phyloP scores from a whole-genome alignment of 345 rosid species.

The Lepidium didymum region DNA sequence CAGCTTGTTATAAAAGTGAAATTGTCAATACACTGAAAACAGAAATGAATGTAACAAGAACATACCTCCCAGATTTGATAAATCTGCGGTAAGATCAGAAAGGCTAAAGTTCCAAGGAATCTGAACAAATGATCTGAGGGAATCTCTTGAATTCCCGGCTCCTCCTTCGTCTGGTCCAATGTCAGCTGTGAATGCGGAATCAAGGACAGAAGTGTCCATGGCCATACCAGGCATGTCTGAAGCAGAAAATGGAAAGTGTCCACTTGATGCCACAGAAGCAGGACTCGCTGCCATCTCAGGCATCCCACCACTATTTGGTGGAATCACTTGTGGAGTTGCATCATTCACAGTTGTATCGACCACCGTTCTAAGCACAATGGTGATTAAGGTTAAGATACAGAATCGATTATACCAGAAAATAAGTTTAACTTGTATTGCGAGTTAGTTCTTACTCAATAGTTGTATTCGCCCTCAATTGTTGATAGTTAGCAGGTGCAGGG shows the following conservation, averaged over 20 bases:
- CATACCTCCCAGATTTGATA: conserved; percentile 76
- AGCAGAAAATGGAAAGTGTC: conserved; percentile 82
- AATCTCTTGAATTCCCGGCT: conserved; percentile 62
- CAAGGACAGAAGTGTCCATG: conserved; percentile 77
- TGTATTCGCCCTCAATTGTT: conserved; percentile 69
- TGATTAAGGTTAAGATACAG: neutral
- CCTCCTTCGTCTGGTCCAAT: conserved; percentile 66
- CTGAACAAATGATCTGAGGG: conserved; percentile 82
- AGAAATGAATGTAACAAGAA: neutral
- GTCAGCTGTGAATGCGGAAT: conserved; percentile 80
- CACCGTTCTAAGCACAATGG: conserved; percentile 46
- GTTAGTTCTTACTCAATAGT: conserved; percentile 63
- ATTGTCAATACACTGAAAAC: neutral
- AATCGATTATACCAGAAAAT: neutral
- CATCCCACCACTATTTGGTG: conserved; percentile 52
- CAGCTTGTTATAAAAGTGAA: neutral
- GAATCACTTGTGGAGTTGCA: conserved; percentile 49
- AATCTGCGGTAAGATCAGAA: conserved; percentile 81
- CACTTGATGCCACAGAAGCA: conserved; percentile 83
- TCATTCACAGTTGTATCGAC: conserved; percentile 54
- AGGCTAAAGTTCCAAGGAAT: conserved; percentile 91
- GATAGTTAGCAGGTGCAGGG: conserved; percentile 85
- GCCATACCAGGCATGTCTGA: conserved; percentile 89
- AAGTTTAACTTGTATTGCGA: neutral
- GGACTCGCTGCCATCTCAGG: conserved; percentile 91